Percentiles rank a stretch among this genome's conserved stretches.
phyloP scores from a whole-genome alignment of 768 basidiomycete species.

The Dentipellis sp. region DNA sequence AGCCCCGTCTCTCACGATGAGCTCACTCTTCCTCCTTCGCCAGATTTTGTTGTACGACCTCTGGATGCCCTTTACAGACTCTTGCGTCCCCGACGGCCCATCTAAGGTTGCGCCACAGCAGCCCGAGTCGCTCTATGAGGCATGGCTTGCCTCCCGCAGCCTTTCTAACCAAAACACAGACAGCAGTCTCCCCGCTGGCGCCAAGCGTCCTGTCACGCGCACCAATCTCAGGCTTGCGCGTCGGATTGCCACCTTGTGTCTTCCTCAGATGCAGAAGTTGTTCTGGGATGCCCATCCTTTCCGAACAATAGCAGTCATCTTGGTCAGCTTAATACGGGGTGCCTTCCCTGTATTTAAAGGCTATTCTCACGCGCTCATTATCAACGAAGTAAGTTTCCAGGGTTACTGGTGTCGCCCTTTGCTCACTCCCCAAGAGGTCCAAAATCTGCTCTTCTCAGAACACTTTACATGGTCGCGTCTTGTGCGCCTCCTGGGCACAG shows the following conservation, averaged over 20 bases:
- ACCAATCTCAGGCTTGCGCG: slow-evolving; percentile 50
- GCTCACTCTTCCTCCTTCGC: neutral
- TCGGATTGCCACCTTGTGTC: slow-evolving; percentile 42
- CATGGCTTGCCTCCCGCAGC: slow-evolving; percentile 21
- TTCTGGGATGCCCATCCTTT: slow-evolving; percentile 54
- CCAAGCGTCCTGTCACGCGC: slow-evolving; percentile 52
- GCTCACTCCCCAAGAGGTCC: slow-evolving; percentile 16
- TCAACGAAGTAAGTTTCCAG: slow-evolving; percentile 60
- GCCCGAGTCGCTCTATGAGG: slow-evolving; percentile 13
- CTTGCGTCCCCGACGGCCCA: neutral
- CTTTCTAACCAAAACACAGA: slow-evolving; percentile 5
- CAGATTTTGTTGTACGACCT: neutral
- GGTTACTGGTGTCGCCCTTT: neutral
- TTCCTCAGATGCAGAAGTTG: slow-evolving; percentile 41
- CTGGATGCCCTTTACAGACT: neutral
- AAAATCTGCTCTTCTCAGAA: slow-evolving; percentile 59
- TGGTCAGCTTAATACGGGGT: slow-evolving; percentile 62
- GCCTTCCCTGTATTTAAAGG: slow-evolving; percentile 76
- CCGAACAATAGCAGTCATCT: slow-evolving; percentile 61
- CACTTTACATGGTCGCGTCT: slow-evolving; percentile 64
- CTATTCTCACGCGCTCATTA: slow-evolving; percentile 79
- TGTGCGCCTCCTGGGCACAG: slow-evolving; percentile 46
- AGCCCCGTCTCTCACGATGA: neutral
- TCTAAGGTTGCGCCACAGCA: neutral
- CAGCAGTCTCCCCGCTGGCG: slow-evolving; percentile 43